Base-by-base conservation (phyloP, 768 basidiomycete species). In the Panellus pusillus region DNA sequence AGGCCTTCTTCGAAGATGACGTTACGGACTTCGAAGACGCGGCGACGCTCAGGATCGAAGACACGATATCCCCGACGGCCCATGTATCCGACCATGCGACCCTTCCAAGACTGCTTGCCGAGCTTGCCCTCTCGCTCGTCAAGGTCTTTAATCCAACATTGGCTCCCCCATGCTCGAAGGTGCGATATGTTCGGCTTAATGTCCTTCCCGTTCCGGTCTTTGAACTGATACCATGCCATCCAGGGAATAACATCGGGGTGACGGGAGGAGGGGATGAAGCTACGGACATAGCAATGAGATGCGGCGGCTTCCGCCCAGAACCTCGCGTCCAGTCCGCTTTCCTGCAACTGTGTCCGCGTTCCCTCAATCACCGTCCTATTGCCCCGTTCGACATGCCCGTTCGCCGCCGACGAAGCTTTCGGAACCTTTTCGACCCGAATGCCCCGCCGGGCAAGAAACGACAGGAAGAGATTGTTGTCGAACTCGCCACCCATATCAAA, bases 81-180 rank as follows among this genome's bases (percentile, higher is more conserved):
- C 40, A 35, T 62, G 42, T 68, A 69, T 14, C 69, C 63, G 18
- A 70, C 45, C 36, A 70, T 12, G 7, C 46, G 41, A 15, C 51
- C 57, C 38, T 63, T 63, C 17, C 64, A 27, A 0, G 65, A 66
- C 24, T 55, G 50, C 12, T 40, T 40, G 42, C 44, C 44, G 2
- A 51, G 35, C 20, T 51, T 50, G 61, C 59, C 36, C 45, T 55
- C 11, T 63, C 67, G 41, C 1, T 27, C 50, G 19, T 42, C 13
- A 36, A 51, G 43, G 14, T 40, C 41, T 18, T 43, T 40, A 14
- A 69, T 62, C 47, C n/a, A n/a, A n/a, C n/a, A n/a, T 66, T 66
- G 12, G 62, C 67, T 39, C 19, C 74, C 70, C 43, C 70, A 73
- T 4, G 63, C 64, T 1, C 63, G 60, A 0, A 75, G 49, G 43